Conservation (phyloP, 1,139 yeast species). For the Taphrina flavorubra region DNA sequence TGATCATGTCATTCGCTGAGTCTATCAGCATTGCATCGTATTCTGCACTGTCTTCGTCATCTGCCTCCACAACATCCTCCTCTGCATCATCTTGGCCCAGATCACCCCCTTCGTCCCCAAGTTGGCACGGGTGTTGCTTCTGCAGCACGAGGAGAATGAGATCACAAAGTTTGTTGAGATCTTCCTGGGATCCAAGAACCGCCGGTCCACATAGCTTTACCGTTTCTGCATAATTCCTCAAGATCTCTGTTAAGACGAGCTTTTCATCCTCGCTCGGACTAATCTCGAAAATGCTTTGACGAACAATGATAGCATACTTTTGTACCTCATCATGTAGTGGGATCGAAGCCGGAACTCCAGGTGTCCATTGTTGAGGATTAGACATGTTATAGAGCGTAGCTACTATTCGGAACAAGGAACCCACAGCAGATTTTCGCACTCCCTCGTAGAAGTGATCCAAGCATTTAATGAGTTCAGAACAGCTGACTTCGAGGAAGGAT, state of each 20-base stretch:
- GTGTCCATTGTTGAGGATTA: constrained; percentile 61
- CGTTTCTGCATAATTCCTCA: constrained; percentile 76
- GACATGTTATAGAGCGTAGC: constrained; percentile 65
- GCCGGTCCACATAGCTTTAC: constrained; percentile 74
- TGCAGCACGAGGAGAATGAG: constrained; percentile 68
- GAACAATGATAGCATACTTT: constrained; percentile 67
- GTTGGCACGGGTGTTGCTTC: constrained; percentile 83
- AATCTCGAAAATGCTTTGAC: constrained; percentile 67
- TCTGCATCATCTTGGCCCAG: constrained; percentile 54
- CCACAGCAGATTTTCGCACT: constrained; percentile 85
- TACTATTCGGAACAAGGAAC: constrained; percentile 81
- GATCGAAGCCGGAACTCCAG: constrained; percentile 67
- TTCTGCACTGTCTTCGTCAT: constrained; percentile 63
- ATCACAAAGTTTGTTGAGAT: constrained; percentile 61
- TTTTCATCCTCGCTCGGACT: constrained; percentile 79
- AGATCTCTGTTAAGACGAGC: constrained; percentile 68
- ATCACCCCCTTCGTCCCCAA: constrained; percentile 62
- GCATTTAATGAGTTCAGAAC: constrained; percentile 70
- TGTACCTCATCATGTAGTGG: constrained; percentile 55
- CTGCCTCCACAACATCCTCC: constrained; percentile 60
- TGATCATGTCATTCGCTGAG: constrained; percentile 82
- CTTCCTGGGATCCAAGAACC: constrained; percentile 60
- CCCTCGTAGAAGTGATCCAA: constrained; percentile 83
- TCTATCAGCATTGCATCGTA: constrained; percentile 85
- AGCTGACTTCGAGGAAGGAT: constrained; percentile 74